These are phyloP conservation scores for Cryphonectria naterciae DNA, from an alignment of 2,329 filamentous ascomycete genomes.

Conservation along the genomic window DNA sequence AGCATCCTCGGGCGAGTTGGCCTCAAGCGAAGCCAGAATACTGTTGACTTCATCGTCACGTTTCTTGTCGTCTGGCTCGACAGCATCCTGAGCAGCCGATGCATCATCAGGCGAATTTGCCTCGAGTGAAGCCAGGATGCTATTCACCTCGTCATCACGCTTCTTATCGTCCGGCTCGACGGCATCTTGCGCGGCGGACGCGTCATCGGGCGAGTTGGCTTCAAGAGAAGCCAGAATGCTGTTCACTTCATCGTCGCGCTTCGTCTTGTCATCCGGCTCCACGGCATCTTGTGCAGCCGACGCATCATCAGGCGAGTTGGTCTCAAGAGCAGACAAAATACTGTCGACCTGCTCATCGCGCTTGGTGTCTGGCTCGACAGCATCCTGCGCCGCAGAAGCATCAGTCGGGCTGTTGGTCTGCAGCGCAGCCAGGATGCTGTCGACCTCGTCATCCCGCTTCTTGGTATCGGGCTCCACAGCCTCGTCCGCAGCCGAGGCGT, in stretches of 20 bases:
- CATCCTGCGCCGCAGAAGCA: slow-evolving; percentile 13
- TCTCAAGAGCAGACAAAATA: slow-evolving; percentile 6
- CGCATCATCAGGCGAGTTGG: slow-evolving; percentile 7
- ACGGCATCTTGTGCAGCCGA: background rate
- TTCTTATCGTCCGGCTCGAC: slow-evolving; percentile 18
- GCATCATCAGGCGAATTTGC: slow-evolving; percentile 20
- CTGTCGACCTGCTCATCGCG: slow-evolving; percentile 12
- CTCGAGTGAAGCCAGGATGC: slow-evolving; percentile 8
- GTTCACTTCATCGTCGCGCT: slow-evolving; percentile 17
- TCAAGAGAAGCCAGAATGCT: slow-evolving; percentile 16
- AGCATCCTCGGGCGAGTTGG: slow-evolving; percentile 20
- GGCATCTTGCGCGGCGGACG: slow-evolving; percentile 15
- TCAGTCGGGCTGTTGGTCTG: slow-evolving; percentile 13
- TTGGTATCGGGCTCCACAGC: slow-evolving; percentile 13
- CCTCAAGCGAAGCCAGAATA: slow-evolving; percentile 3
- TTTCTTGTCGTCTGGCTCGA: slow-evolving; percentile 18
- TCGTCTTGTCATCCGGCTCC: slow-evolving; percentile 3
- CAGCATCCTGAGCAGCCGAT: slow-evolving; percentile 11
- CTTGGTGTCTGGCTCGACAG: slow-evolving; percentile 14
- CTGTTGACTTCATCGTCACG: slow-evolving; percentile 15
- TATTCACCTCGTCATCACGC: slow-evolving; percentile 14
- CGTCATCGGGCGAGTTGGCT: slow-evolving; percentile 15
- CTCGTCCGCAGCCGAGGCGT: slow-evolving; percentile 3
- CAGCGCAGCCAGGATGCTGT: slow-evolving; percentile 18
- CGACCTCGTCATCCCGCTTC: slow-evolving; percentile 20